These are phyloP conservation scores for Leishmania tarentolae DNA, from an alignment of 208 protist genomes.

Conservation along the genomic window DNA sequence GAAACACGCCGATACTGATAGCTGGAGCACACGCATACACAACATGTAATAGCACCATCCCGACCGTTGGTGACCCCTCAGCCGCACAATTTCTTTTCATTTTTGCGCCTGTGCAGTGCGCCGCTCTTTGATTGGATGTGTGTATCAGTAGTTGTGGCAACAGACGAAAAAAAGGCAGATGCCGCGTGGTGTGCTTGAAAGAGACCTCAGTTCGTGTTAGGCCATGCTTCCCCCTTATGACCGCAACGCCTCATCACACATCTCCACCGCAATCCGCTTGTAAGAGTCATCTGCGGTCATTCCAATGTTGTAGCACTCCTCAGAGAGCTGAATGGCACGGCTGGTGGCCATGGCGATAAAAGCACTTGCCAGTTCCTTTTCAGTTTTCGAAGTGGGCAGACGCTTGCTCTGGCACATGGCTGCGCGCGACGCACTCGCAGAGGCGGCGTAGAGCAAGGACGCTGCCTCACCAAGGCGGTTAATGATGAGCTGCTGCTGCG, in stretches of 20 bases:
- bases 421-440: conserved; percentile 80
- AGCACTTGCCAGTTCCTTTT: conserved; percentile 65
- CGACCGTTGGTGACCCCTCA: background rate
- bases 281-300: conserved; percentile 84
- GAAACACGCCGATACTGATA: background rate
- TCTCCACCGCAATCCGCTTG: conserved; percentile 79
- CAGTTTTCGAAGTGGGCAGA: conserved; percentile 61
- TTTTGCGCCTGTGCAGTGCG: background rate
- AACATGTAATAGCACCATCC: background rate
- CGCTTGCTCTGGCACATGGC: conserved; percentile 73
- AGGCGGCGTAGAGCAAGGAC: conserved; percentile 75
- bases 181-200: background rate
- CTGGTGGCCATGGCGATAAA: conserved; percentile 71
- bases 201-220: background rate
- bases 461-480: conserved; percentile 85
- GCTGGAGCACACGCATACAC: background rate
- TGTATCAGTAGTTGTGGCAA: background rate
- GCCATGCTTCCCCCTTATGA: conserved; percentile 15
- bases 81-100: background rate
- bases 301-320: conserved; percentile 76
- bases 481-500: conserved; percentile 77
- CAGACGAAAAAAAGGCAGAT: background rate
- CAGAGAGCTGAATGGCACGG: conserved; percentile 46
- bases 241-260: conserved; percentile 72
- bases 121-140: background rate